Percentiles rank a stretch among this genome's conserved stretches.
Evolutionary conservation across 116 monocot species (phyloP).

Genomic region (Iris pallida): DNA sequence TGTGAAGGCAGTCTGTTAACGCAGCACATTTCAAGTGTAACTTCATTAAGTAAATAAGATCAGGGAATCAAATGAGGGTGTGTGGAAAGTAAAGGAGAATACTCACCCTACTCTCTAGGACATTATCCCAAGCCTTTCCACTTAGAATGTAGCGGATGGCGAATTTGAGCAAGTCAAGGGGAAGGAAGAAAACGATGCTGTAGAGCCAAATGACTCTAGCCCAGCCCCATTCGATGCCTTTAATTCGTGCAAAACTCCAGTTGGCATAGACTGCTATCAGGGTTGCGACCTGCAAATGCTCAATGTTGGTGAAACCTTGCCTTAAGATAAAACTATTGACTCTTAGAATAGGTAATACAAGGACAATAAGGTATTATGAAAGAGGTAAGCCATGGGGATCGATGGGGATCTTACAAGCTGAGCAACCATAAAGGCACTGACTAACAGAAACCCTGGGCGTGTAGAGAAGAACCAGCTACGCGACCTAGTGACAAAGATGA

Average conservation of each 20-base stretch:
- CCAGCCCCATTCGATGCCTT: conserved; percentile 18
- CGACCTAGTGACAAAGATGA: conserved; percentile 83
- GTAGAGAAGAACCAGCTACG: conserved; percentile 81
- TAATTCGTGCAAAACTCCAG: conserved; percentile 9
- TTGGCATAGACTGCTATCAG: conserved; percentile 15
- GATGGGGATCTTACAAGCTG: conserved; percentile 63
- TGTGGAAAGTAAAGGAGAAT: background rate
- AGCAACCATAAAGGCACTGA: conserved; percentile 63
- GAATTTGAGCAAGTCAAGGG: conserved; percentile 11
- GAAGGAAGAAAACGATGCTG: conserved; percentile 10
- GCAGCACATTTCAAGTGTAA: no score
- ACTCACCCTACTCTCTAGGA: background rate
- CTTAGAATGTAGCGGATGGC: conserved; percentile 9
- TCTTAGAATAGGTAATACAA: no score
- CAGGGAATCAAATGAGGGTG: no score
- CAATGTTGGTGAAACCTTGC: background rate
- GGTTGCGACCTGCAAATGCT: conserved; percentile 6
- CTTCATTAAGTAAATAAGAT: no score
- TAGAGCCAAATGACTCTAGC: conserved; percentile 15
- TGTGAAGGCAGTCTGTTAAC: conserved; percentile 6
- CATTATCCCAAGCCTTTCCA: conserved; percentile 19
- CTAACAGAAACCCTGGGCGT: conserved; percentile 70
- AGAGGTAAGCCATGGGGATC: background rate
- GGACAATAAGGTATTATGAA: background rate
- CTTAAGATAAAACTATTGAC: no score